These are phyloP conservation scores for Mortierella sp. DNA, from an alignment of 371 early-diverging fungal genomes.

Conservation along the genomic window DNA sequence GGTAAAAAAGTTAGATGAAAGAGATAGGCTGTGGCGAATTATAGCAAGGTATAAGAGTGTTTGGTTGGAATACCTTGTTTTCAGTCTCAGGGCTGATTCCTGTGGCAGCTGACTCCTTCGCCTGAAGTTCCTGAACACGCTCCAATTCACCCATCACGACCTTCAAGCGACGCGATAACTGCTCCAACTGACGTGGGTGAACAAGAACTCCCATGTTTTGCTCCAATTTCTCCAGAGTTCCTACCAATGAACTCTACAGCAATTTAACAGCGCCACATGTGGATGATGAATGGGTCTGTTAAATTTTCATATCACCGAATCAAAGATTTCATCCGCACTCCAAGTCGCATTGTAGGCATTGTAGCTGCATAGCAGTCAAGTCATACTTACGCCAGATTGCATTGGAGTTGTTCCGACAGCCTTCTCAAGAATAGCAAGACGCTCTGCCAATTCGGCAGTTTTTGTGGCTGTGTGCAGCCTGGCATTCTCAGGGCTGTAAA, in stretches of 20 bases:
- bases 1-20: not conserved
- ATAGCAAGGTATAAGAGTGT: not conserved
- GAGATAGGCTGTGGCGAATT: not conserved
- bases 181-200: constrained; percentile 85
- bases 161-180: constrained; percentile 78
- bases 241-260: constrained; percentile 64
- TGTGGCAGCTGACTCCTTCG: constrained; percentile 61
- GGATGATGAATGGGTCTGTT: not conserved
- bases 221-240: constrained; percentile 81
- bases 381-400: constrained; percentile 59
- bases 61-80: constrained; percentile 41
- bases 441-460: constrained; percentile 78
- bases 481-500: constrained; percentile 78
- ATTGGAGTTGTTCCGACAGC: constrained; percentile 80
- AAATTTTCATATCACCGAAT: not conserved
- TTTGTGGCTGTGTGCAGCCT: constrained; percentile 71
- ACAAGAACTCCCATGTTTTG: constrained; percentile 82
- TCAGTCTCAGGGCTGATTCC: constrained; percentile 57
- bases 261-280: no score
- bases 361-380: not conserved
- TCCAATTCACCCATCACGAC: constrained; percentile 80
- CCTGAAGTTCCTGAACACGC: constrained; percentile 76
- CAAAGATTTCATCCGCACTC: no score
- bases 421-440: constrained; percentile 84
- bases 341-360: no score